Evolutionary conservation across 2,329 filamentous ascomycete species (phyloP), one percentile per base, ranked within the genome.

Genomic region (Fusarium haematococcum): DNA sequence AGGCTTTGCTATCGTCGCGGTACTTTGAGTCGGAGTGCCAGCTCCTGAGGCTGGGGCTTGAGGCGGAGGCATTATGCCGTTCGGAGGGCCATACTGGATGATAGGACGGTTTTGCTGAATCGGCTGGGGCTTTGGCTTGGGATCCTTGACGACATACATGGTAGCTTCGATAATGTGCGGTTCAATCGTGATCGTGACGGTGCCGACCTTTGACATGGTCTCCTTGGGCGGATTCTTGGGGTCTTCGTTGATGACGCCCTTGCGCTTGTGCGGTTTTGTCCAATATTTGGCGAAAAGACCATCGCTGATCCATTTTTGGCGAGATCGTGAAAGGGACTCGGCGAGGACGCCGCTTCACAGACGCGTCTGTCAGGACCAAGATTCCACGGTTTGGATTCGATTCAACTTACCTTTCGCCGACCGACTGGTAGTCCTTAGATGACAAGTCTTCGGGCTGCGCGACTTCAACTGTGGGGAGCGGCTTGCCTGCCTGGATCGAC

Each of bases 151-250:
- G 23, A 89, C 88, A 79, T 88, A 95, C 85, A 95, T 90, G 56
- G 89, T 92, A 18, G 93, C 93, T 75, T 95, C 93, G 76, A 97
- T 90, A 50, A 93, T 89, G 79, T 97, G 93, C 52, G 94, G 94
- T 81, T 95, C 94, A 69, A 95, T 91, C 25, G 91, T 92, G 71
- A 97, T 91, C 37, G 91, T 91, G 71, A 94, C 91, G 75, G 89
- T 89, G 75, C 94, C 94, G 25, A 94, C 88, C 81, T 91, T 93
- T 73, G 88, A 86, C 91, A 95, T 94, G 71, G 88, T 91, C 54
- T 94, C 89, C 81, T 93, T 91, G 71, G 91, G 84, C 2, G 91
- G 92, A 77, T 94, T 93, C 75, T 91, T 90, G 7, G 88, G 86
- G 61, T 91, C 89, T 76, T 92, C 91, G 64, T 88, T 87, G 27